Evolutionary conservation across 805 yeast genomes (phyloP).

Genomic region (Sungouiella thailandica): DNA sequence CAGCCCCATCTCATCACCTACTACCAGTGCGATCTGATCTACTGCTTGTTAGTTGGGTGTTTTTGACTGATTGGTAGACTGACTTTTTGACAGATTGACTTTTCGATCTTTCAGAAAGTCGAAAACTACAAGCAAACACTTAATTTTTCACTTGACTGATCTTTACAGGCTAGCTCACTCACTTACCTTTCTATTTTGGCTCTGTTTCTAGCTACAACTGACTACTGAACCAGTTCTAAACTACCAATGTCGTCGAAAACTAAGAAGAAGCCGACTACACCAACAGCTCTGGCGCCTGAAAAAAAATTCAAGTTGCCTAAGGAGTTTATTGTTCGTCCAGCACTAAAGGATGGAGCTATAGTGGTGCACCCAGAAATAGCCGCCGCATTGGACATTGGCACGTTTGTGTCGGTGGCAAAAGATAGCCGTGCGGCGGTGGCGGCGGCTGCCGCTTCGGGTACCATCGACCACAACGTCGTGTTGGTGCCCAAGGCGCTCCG

Average conservation of each 20-base stretch:
- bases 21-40: no score
- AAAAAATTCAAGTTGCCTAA: conserved; percentile 39
- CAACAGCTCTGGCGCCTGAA: conserved; percentile 15
- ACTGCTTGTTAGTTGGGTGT: no score
- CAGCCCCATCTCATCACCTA: no score
- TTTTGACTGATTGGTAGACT: no score
- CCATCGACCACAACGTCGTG: conserved; percentile 30
- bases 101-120: no score
- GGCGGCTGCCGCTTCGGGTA: conserved; percentile 38
- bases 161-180: no score
- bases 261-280: conserved; percentile 19
- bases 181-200: no score
- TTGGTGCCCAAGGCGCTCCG: conserved; percentile 23
- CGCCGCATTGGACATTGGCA: conserved; percentile 47
- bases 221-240: no score
- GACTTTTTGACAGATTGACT: no score
- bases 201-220: no score
- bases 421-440: conserved; percentile 46
- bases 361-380: conserved; percentile 42
- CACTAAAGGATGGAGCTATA: conserved; percentile 20
- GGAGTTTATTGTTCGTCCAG: conserved; percentile 36
- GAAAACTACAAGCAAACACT: no score
- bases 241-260: conserved; percentile 19
- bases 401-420: conserved; percentile 41
- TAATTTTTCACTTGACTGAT: no score